Base-by-base conservation (phyloP, 768 basidiomycete species). In the Stropharia rugosoannulata region DNA sequence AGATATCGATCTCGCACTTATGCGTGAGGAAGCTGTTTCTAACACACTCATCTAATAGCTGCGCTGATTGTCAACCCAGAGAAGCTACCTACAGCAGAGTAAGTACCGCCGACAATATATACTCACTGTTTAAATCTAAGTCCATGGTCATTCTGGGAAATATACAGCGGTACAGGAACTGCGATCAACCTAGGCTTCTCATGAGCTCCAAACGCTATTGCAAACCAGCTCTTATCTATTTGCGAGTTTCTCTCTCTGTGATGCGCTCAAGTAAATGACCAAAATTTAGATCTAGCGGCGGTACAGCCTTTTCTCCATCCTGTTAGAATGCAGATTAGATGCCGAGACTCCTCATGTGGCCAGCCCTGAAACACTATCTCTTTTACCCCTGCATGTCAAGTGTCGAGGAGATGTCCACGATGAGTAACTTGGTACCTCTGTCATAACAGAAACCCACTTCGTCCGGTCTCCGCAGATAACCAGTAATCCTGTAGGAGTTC, bases 281-380 rank as follows among this genome's bases (percentile, higher is more conserved):
- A 43, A 43, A 43, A 16, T 16, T 11, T 16, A 43, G 42, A 22
- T 43, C 42, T 7, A 43, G 18, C 18, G 40, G 19, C n/a, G 15
- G 19, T 25, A 15, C 45, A 46, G 22, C 45, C 45, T 46, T 32
- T 32, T 32, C 29, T 32, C 29, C 29, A 32, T 32, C 29, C 6
- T 10, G 9, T 6, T 32, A n/a, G 22, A 32, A 46, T 46, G 42
- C 18, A 43, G 22, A 29, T 46, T 46, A 52, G 51, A 52, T 52
- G 51, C 51, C 51, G 51, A 52, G 41, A 52, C 35, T 15, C 51
- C 51, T 52, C 51, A 52, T 52, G 51, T 52, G 51, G 51, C 42
- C 32, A 45, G 43, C 51, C 51, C 51, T 52, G 51, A 52, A 52
- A 52, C 51, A 52, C 51, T 43, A 52, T 52, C 51, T 52, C 42